Evolutionary conservation across 129 eudicot genomes (phyloP).

Genomic region (Glebionis coronaria): DNA sequence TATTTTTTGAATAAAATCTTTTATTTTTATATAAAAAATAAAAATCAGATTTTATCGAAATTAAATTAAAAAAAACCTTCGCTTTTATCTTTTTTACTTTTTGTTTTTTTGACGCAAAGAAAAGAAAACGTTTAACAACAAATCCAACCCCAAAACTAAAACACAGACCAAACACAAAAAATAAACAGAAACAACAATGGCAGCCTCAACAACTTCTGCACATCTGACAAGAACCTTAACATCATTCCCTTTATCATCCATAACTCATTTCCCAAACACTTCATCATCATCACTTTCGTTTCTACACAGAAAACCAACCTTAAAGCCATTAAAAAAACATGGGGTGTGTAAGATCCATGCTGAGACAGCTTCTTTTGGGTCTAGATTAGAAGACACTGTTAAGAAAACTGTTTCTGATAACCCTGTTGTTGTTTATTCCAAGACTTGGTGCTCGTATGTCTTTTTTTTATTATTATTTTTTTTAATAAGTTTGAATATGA

Average conservation of each 20-base stretch:
- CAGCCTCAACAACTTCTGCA: too few species aligned
- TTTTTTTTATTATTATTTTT: neutral
- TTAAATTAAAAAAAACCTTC: too few species aligned
- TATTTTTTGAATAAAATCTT: too few species aligned
- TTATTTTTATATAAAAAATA: too few species aligned
- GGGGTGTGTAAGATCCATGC: conserved; percentile 48
- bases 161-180: too few species aligned
- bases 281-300: neutral
- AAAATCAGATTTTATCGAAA: too few species aligned
- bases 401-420: conserved; percentile 67
- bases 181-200: too few species aligned
- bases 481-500: neutral
- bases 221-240: too few species aligned
- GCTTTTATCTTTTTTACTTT: too few species aligned
- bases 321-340: conserved; percentile 20
- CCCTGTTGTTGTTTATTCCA: conserved; percentile 93
- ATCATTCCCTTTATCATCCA: conserved; percentile 16
- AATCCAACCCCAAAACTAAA: too few species aligned
- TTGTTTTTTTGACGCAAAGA: conserved; percentile 29
- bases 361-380: conserved; percentile 66
- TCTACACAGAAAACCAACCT: conserved; percentile 3
- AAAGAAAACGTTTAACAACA: neutral
- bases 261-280: neutral
- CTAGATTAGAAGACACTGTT: conserved; percentile 66
- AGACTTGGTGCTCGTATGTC: conserved; percentile 90